phyloP scores from a whole-genome alignment of 192 early-diverging fungal genomes.

The Phycomyces nitens region DNA sequence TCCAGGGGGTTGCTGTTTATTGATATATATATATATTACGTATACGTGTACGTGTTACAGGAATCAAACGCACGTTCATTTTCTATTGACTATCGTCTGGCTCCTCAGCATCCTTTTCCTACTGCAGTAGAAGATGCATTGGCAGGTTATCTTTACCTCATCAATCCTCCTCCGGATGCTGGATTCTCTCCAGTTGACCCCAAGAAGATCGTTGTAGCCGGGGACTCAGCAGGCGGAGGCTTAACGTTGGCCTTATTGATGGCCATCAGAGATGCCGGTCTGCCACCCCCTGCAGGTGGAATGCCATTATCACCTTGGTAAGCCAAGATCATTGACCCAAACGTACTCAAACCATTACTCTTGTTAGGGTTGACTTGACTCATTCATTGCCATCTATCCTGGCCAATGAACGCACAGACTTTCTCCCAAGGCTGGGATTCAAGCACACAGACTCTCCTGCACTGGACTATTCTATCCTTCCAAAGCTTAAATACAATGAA shows the following conservation, averaged over 20 bases:
- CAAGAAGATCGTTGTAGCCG: constrained; percentile 58
- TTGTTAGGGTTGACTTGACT: constrained; percentile 43
- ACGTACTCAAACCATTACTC: neutral
- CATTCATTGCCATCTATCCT: constrained; percentile 43
- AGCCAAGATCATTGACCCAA: constrained; percentile 1
- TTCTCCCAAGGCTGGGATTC: constrained; percentile 45
- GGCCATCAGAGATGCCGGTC: constrained; percentile 52
- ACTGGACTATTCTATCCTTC: constrained; percentile 21
- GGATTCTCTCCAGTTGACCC: constrained; percentile 45
- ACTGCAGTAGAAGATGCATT: constrained; percentile 78
- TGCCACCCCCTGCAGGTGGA: constrained; percentile 54
- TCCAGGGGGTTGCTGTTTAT: neutral
- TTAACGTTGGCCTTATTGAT: constrained; percentile 51
- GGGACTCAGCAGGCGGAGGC: constrained; percentile 70
- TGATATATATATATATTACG: neutral
- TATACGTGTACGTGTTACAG: constrained; percentile 4
- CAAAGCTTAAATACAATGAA: constrained; percentile 8
- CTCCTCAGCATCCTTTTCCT: constrained; percentile 80
- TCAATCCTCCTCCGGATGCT: constrained; percentile 44
- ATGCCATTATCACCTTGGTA: constrained; percentile 66
- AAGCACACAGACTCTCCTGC: constrained; percentile 34
- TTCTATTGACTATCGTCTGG: constrained; percentile 70
- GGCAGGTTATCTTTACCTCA: constrained; percentile 66
- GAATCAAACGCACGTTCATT: constrained; percentile 21
- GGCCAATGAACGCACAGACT: constrained; percentile 34